These are phyloP conservation scores for Tuber melanosporum DNA, from an alignment of 495 filamentous ascomycete species.

Conservation along the genomic window DNA sequence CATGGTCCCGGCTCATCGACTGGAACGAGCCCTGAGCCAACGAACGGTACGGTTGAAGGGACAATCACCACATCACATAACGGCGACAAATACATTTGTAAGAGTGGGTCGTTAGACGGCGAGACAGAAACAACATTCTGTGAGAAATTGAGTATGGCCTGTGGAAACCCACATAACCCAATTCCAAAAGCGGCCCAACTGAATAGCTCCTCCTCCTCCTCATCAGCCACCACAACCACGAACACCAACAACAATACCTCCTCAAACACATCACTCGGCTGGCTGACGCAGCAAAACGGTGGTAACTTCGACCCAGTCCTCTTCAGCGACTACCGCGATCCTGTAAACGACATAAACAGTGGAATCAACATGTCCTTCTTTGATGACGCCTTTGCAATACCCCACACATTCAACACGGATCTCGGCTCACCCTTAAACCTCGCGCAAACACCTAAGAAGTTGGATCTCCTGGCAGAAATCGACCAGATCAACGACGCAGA, in stretches of 20 bases:
- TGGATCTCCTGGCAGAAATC: conserved; percentile 65
- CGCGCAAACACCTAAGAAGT: conserved; percentile 47
- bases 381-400: conserved; percentile 74
- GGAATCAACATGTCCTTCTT: conserved; percentile 72
- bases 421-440: conserved; percentile 30
- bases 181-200: conserved; percentile 46
- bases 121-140: conserved; percentile 52
- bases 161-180: conserved; percentile 64
- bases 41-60: conserved; percentile 37
- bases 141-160: conserved; percentile 64
- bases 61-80: conserved; percentile 29
- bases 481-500: conserved; percentile 47
- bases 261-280: conserved; percentile 55
- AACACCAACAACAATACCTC: conserved; percentile 13
- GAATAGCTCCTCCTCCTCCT: conserved; percentile 25
- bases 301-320: conserved; percentile 86
- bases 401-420: conserved; percentile 36
- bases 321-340: conserved; percentile 90
- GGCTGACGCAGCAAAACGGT: conserved; percentile 74
- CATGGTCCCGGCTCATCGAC: conserved; percentile 73
- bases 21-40: conserved; percentile 70
- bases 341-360: conserved; percentile 64
- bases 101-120: conserved; percentile 40
- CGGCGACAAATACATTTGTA: conserved; percentile 38
- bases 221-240: conserved; percentile 20